A percentile compares a stretch with the other conserved stretches of the same genome.
Conservation (phyloP, 352 stramenopile species). For the Peronospora belbahrii region DNA sequence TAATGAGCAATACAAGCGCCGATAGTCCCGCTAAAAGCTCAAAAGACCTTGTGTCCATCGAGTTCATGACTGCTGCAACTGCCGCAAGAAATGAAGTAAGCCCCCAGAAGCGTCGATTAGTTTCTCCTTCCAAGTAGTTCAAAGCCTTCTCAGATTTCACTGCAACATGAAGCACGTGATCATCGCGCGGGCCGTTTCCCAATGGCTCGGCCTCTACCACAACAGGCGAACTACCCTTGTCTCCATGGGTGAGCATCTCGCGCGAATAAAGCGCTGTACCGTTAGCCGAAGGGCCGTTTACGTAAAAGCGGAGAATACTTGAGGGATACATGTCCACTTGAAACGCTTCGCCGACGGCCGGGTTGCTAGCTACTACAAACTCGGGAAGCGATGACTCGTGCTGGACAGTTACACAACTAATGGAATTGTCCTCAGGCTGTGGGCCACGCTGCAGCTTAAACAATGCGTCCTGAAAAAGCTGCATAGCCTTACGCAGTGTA, state of each 20-base stretch:
- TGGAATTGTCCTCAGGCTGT: slow-evolving; percentile 55
- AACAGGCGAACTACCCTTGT: slow-evolving; percentile 18
- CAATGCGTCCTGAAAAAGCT: slow-evolving; percentile 64
- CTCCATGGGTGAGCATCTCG: slow-evolving; percentile 38
- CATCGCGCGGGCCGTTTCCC: slow-evolving; percentile 25
- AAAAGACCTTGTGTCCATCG: slow-evolving; percentile 32
- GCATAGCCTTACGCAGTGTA: slow-evolving; percentile 45
- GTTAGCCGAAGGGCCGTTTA: slow-evolving; percentile 51
- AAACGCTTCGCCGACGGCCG: slow-evolving; percentile 37
- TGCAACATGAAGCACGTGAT: slow-evolving; percentile 38
- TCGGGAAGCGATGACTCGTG: slow-evolving; percentile 62
- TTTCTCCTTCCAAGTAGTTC: slow-evolving; percentile 20
- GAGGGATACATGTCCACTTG: slow-evolving; percentile 66
- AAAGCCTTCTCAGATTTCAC: slow-evolving; percentile 25
- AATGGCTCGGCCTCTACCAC: slow-evolving; percentile 41
- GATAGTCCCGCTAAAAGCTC: slow-evolving; percentile 46
- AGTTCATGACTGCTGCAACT: slow-evolving; percentile 35
- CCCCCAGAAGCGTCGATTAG: slow-evolving; percentile 34
- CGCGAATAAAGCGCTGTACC: slow-evolving; percentile 49
- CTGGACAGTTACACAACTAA: slow-evolving; percentile 69
- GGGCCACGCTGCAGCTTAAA: slow-evolving; percentile 59
- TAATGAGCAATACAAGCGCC: slow-evolving; percentile 45
- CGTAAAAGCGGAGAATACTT: slow-evolving; percentile 62
- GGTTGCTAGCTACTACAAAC: slow-evolving; percentile 41
- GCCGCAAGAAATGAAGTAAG: slow-evolving; percentile 38